Conservation (phyloP, 768 basidiomycete species). For the Phylloporus rhodoxanthus region DNA sequence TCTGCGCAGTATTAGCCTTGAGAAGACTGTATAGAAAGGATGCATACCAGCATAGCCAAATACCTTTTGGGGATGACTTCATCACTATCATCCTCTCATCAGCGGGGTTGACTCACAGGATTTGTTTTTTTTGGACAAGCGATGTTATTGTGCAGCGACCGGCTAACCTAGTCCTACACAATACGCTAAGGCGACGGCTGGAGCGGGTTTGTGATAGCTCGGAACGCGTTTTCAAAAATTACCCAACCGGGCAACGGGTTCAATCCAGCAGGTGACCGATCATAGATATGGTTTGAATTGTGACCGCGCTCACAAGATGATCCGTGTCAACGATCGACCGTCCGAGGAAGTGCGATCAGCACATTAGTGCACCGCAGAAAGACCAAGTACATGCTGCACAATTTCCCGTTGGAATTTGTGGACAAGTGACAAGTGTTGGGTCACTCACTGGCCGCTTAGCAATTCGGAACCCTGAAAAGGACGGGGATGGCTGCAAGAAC, state of each 20-base stretch:
- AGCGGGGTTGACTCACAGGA: not conserved
- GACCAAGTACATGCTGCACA: not conserved
- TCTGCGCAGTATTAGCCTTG: conserved; percentile 24
- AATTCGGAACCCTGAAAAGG: not conserved
- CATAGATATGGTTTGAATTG: not conserved
- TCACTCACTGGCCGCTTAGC: not conserved
- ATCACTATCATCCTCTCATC: not conserved
- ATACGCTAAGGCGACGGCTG: too few species aligned
- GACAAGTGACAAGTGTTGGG: too few species aligned
- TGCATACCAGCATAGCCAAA: not conserved
- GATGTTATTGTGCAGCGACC: too few species aligned
- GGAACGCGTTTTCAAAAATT: conserved; percentile 35
- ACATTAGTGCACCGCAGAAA: not conserved
- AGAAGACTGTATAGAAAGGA: not conserved
- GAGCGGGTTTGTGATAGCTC: not conserved
- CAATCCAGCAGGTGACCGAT: not conserved
- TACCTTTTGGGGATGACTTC: not conserved
- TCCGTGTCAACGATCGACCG: not conserved
- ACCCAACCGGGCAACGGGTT: not conserved
- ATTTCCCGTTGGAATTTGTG: not conserved
- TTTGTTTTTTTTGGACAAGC: too few species aligned
- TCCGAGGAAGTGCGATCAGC: not conserved
- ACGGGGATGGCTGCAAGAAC: not conserved
- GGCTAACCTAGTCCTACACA: too few species aligned
- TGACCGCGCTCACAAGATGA: not conserved